A percentile compares a stretch with the other conserved stretches of the same genome.
Evolutionary conservation across 2,329 filamentous ascomycete species (phyloP).

Genomic region (Malbranchea cinnamomea): DNA sequence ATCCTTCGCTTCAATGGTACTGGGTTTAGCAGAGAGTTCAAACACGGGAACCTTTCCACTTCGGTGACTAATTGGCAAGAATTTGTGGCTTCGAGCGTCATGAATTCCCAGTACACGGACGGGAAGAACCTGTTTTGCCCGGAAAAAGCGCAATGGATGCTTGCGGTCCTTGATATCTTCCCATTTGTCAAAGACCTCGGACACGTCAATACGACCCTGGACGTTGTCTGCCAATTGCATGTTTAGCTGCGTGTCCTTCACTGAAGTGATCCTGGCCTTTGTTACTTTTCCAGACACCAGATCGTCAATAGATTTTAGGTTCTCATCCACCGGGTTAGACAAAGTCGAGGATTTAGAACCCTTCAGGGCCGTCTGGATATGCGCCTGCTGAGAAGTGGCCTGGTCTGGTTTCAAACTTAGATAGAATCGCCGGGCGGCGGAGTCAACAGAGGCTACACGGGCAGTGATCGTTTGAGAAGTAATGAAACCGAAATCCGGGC

Average conservation of each 20-base stretch:
- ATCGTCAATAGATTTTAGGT: slow-evolving; percentile 52
- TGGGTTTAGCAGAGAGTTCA: slow-evolving; percentile 71
- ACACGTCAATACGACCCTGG: slow-evolving; percentile 84
- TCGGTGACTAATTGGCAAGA: slow-evolving; percentile 79
- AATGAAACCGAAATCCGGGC: slow-evolving; percentile 63
- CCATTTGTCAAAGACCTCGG: slow-evolving; percentile 78
- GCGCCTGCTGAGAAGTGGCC: slow-evolving; percentile 30
- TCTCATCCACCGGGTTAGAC: slow-evolving; percentile 54
- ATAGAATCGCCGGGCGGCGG: slow-evolving; percentile 52
- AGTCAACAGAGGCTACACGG: slow-evolving; percentile 58
- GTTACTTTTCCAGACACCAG: slow-evolving; percentile 57
- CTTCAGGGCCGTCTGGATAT: slow-evolving; percentile 14
- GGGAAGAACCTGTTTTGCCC: slow-evolving; percentile 51
- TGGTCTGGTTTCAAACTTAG: slow-evolving; percentile 41
- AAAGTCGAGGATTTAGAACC: slow-evolving; percentile 23
- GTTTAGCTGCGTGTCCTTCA: slow-evolving; percentile 87
- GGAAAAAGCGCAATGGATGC: slow-evolving; percentile 61
- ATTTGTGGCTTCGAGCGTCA: slow-evolving; percentile 78
- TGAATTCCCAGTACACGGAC: slow-evolving; percentile 77
- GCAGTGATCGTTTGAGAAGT: slow-evolving; percentile 62
- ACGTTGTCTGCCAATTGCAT: slow-evolving; percentile 76
- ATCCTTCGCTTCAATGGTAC: slow-evolving; percentile 37
- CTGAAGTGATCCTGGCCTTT: slow-evolving; percentile 63
- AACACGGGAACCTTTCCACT: slow-evolving; percentile 64
- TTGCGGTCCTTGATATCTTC: slow-evolving; percentile 75